phyloP scores from a whole-genome alignment of 2,329 filamentous ascomycete genomes.

The Clonostachys chloroleuca region DNA sequence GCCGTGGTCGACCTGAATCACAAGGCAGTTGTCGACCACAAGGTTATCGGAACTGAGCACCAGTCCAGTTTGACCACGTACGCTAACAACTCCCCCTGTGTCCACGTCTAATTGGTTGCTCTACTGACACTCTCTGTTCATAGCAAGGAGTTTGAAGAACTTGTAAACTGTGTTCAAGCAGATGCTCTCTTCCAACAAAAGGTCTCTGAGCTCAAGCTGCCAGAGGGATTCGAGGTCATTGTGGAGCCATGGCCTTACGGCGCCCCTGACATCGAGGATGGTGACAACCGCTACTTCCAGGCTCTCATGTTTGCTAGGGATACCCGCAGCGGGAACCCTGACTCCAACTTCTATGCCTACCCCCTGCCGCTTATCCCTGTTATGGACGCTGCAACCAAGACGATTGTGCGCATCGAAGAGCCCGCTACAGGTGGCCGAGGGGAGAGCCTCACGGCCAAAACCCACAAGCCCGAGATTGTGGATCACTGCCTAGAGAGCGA shows the following conservation, averaged over 20 bases:
- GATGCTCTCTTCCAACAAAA: conserved; percentile 23
- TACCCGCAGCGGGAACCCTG: conserved; percentile 26
- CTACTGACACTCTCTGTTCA: background rate
- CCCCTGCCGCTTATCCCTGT: conserved; percentile 44
- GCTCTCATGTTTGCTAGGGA: conserved; percentile 23
- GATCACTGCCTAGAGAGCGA: conserved; percentile 25
- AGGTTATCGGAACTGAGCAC: conserved; percentile 16
- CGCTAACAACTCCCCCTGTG: too few relatives aligned
- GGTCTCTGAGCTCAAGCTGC: conserved; percentile 16
- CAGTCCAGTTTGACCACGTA: conserved; percentile 22
- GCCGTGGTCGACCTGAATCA: conserved; percentile 31
- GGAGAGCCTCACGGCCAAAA: conserved; percentile 12
- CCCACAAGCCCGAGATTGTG: conserved; percentile 34
- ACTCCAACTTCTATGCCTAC: conserved; percentile 53
- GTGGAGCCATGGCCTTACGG: conserved; percentile 26
- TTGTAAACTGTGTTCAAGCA: conserved; percentile 20
- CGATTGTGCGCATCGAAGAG: conserved; percentile 24
- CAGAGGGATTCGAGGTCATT: conserved; percentile 18
- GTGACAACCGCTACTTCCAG: conserved; percentile 22
- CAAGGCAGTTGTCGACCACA: conserved; percentile 17
- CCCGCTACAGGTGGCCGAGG: conserved; percentile 23
- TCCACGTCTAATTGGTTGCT: conserved; percentile 2
- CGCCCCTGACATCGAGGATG: conserved; percentile 18
- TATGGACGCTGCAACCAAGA: conserved; percentile 18
- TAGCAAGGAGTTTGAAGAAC: conserved; percentile 25